These are phyloP conservation scores for Dichomitus squalens DNA, from an alignment of 1,284 basidiomycete species.

Conservation along the genomic window DNA sequence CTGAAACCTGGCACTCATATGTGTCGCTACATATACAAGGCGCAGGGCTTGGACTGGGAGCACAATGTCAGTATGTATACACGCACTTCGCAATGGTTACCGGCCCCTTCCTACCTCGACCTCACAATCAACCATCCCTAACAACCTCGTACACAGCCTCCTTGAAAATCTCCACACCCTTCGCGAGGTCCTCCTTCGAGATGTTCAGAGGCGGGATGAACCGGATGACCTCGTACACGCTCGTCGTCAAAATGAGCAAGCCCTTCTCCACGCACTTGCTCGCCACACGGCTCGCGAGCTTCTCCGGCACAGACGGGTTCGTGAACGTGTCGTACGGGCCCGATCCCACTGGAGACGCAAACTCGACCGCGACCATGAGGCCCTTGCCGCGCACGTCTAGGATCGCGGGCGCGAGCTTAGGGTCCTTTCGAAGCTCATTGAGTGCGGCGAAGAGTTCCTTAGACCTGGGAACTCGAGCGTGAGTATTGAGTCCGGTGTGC, in stretches of 20 bases:
- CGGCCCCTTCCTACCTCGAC: no score
- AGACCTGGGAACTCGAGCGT: conserved; percentile 48
- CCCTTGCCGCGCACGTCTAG: conserved; percentile 80
- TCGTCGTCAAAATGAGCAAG: conserved; percentile 80
- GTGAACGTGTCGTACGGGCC: conserved; percentile 45
- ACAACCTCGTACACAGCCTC: conserved; percentile 67
- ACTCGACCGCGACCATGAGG: conserved; percentile 84
- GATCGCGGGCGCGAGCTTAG: conserved; percentile 55
- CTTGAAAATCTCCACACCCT: conserved; percentile 61
- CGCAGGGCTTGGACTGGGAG: no score
- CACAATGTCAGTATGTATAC: no score
- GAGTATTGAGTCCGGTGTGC: not conserved
- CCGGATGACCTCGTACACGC: conserved; percentile 77
- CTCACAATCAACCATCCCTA: conserved; percentile 38
- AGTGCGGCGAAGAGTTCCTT: conserved; percentile 71
- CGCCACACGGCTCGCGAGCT: conserved; percentile 76
- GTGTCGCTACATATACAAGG: no score
- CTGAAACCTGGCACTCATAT: no score
- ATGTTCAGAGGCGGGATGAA: conserved; percentile 80
- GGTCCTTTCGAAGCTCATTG: conserved; percentile 53
- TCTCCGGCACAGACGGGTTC: conserved; percentile 51
- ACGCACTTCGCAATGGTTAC: no score
- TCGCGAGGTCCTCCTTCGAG: conserved; percentile 59
- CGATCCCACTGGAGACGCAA: conserved; percentile 59
- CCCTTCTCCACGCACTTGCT: conserved; percentile 84